Evolutionary conservation across 2,329 filamentous ascomycete species (phyloP).

Genomic region (Colletotrichum siamense): DNA sequence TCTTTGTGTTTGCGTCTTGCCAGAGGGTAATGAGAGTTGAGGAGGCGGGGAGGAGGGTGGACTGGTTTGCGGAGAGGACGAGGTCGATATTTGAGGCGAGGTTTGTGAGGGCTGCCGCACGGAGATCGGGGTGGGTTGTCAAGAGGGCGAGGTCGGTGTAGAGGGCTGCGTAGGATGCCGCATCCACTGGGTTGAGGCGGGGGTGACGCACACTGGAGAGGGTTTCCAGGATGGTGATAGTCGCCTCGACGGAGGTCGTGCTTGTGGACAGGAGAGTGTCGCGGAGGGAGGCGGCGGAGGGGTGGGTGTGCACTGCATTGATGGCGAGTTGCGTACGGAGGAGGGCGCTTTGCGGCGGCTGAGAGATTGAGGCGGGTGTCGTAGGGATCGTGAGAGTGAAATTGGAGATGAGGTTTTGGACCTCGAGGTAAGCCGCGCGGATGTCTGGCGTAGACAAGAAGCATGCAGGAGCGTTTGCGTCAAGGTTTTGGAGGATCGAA

Average conservation of each 20-base stretch:
- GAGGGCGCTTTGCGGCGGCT: slow-evolving; percentile 35
- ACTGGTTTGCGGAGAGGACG: slow-evolving; percentile 30
- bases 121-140: slow-evolving; percentile 48
- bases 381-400: slow-evolving; percentile 23
- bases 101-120: slow-evolving; percentile 51
- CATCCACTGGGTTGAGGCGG: slow-evolving; percentile 25
- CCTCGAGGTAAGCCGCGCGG: slow-evolving; percentile 50
- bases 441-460: slow-evolving; percentile 42
- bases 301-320: slow-evolving; percentile 31
- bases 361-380: neutral
- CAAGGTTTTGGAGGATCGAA: slow-evolving; percentile 28
- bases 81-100: slow-evolving; percentile 51
- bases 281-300: neutral
- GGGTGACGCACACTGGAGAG: slow-evolving; percentile 36
- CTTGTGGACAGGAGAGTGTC: neutral
- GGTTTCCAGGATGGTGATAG: slow-evolving; percentile 43
- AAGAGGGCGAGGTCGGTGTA: slow-evolving; percentile 48
- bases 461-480: neutral
- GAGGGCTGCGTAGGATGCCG: slow-evolving; percentile 36
- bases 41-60: slow-evolving; percentile 34
- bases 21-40: slow-evolving; percentile 45
- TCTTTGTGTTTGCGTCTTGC: slow-evolving; percentile 39
- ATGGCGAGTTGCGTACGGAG: slow-evolving; percentile 43
- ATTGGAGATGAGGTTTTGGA: slow-evolving; percentile 46
- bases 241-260: slow-evolving; percentile 35